Percentiles rank a stretch among this genome's conserved stretches.
These are phyloP conservation scores for Butyriboletus loyo DNA, from an alignment of 768 basidiomycete genomes.

Conservation along the genomic window DNA sequence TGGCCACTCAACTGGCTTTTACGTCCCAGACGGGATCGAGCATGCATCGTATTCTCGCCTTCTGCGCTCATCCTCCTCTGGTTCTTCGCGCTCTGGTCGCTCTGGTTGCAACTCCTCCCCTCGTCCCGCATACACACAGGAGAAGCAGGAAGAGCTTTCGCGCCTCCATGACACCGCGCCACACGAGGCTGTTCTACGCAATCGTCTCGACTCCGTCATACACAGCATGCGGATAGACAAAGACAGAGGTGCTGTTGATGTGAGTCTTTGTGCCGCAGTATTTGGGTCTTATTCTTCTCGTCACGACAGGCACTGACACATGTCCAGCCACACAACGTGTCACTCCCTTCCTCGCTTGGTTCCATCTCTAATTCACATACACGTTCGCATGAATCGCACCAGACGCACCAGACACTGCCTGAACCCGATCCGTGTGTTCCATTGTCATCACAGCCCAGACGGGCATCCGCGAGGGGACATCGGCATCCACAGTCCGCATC, in stretches of 20 bases:
- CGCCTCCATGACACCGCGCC: constrained; percentile 37
- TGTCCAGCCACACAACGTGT: constrained; percentile 24
- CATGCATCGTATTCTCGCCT: constrained; percentile 24
- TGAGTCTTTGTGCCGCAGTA: constrained; percentile 13
- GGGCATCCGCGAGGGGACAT: neutral
- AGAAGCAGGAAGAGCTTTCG: constrained; percentile 20
- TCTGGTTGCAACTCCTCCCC: constrained; percentile 20
- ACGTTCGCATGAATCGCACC: constrained; percentile 28
- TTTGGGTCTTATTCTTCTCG: constrained; percentile 11
- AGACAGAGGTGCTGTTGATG: constrained; percentile 19
- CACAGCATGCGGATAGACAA: constrained; percentile 29
- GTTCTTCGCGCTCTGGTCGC: constrained; percentile 25
- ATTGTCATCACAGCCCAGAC: constrained; percentile 3
- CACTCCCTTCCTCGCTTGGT: constrained; percentile 29
- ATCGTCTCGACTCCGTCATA: constrained; percentile 52
- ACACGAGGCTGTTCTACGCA: constrained; percentile 53
- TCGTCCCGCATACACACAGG: constrained; percentile 8
- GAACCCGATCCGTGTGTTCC: constrained; percentile 16
- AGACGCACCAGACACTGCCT: constrained; percentile 20
- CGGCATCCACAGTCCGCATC: constrained; percentile 16
- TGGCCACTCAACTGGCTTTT: constrained; percentile 16
- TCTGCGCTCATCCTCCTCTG: constrained; percentile 27
- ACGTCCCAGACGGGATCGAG: constrained; percentile 34
- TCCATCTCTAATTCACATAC: constrained; percentile 25
- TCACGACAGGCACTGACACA: constrained; percentile 18